Evolutionary conservation across 768 basidiomycete genomes (phyloP).

Genomic region (Panaeolus cyanescens): DNA sequence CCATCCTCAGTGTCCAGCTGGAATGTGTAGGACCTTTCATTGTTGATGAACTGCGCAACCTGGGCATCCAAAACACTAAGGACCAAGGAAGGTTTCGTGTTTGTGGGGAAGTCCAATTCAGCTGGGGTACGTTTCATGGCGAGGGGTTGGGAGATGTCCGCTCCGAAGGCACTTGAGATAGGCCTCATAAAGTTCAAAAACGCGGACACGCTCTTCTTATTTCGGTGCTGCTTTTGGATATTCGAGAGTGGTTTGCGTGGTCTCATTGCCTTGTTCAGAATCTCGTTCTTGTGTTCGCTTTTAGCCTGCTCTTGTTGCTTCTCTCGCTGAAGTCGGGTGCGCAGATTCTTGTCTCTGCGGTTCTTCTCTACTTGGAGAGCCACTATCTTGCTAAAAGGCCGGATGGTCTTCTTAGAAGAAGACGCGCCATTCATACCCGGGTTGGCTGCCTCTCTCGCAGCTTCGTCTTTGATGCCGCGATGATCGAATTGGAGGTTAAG

Average conservation of each 20-base stretch:
- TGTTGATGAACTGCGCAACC: slow-evolving; percentile 72
- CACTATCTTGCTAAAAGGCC: slow-evolving; percentile 70
- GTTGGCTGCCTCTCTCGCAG: slow-evolving; percentile 59
- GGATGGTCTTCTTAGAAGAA: slow-evolving; percentile 53
- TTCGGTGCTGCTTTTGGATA: slow-evolving; percentile 74
- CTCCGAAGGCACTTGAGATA: slow-evolving; percentile 81
- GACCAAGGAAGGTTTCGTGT: slow-evolving; percentile 75
- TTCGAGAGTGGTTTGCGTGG: slow-evolving; percentile 47
- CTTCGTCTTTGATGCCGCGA: slow-evolving; percentile 76
- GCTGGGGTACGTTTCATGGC: slow-evolving; percentile 59
- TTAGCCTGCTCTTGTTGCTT: slow-evolving; percentile 74
- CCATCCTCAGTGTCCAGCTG: slow-evolving; percentile 87
- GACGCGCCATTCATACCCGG: slow-evolving; percentile 41
- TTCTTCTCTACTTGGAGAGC: slow-evolving; percentile 77
- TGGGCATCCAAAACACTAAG: slow-evolving; percentile 74
- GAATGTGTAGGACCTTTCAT: slow-evolving; percentile 82
- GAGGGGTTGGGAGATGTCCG: slow-evolving; percentile 51
- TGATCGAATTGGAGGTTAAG: slow-evolving; percentile 63
- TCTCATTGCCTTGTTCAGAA: slow-evolving; percentile 75
- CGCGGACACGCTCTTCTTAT: slow-evolving; percentile 87
- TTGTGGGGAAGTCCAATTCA: slow-evolving; percentile 74
- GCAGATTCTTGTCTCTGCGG: slow-evolving; percentile 71
- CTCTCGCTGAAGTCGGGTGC: slow-evolving; percentile 72
- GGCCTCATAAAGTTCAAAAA: slow-evolving; percentile 89
- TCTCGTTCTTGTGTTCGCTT: slow-evolving; percentile 73